phyloP scores from a whole-genome alignment of 345 rosid species.

The Populus pruinosa region DNA sequence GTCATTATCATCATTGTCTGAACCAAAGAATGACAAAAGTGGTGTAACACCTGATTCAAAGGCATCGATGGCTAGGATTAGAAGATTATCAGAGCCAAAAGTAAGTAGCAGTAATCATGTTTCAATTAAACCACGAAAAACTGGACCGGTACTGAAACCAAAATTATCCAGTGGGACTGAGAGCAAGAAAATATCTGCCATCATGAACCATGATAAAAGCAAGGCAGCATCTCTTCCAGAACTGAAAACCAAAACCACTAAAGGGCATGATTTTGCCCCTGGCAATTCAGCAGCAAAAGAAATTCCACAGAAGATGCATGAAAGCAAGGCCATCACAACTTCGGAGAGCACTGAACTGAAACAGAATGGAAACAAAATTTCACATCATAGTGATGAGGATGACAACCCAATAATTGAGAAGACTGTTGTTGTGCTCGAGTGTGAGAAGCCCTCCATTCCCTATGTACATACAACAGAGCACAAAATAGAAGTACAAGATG shows the following conservation, averaged over 20 bases:
- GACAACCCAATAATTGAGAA: constrained; percentile 64
- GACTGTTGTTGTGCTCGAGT: constrained; percentile 61
- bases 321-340: constrained; percentile 28
- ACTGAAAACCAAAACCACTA: constrained; percentile 54
- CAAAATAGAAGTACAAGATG: constrained; percentile 27
- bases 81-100: constrained; percentile 85
- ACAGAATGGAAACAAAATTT: constrained; percentile 30
- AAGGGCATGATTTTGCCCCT: constrained; percentile 32
- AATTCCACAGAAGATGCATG: constrained; percentile 26
- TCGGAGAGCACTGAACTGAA: constrained; percentile 32
- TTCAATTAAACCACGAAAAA: constrained; percentile 45
- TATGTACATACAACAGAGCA: constrained; percentile 31
- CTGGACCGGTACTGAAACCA: constrained; percentile 38
- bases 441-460: constrained; percentile 46
- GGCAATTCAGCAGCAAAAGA: constrained; percentile 37
- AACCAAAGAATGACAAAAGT: constrained; percentile 48
- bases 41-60: constrained; percentile 46
- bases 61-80: constrained; percentile 57
- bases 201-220: constrained; percentile 69
- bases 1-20: constrained; percentile 64
- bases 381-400: constrained; percentile 45
- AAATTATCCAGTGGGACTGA: constrained; percentile 50
- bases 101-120: constrained; percentile 33
- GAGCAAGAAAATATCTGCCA: constrained; percentile 74
- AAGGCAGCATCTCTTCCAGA: constrained; percentile 79